Percentiles rank a stretch among this genome's conserved stretches.
Conservation (phyloP, 352 stramenopile genomes). For the Elongisporangium prolatum region DNA sequence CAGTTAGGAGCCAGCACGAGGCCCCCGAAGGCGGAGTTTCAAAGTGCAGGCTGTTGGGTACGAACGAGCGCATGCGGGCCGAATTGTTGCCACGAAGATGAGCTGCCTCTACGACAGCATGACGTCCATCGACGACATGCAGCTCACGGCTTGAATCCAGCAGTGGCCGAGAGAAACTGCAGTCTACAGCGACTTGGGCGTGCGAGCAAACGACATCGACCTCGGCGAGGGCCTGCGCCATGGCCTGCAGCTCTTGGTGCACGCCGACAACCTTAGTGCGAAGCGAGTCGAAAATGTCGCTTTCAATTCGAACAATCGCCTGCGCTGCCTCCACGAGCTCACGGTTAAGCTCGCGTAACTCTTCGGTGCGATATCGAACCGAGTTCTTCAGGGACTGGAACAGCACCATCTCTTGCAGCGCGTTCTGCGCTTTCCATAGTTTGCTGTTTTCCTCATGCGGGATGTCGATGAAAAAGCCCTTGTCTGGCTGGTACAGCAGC, state of each 20-base stretch:
- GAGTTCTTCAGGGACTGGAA: slow-evolving; percentile 70
- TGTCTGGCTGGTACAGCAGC: slow-evolving; percentile 55
- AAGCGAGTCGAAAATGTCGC: slow-evolving; percentile 47
- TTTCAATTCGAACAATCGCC: slow-evolving; percentile 50
- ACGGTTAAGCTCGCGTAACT: slow-evolving; percentile 55
- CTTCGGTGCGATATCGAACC: slow-evolving; percentile 59
- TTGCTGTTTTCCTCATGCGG: slow-evolving; percentile 52
- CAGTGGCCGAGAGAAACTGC: slow-evolving; percentile 53
- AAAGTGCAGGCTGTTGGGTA: slow-evolving; percentile 73
- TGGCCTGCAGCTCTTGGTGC: slow-evolving; percentile 25
- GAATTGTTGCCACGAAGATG: slow-evolving; percentile 54
- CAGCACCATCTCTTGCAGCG: slow-evolving; percentile 34
- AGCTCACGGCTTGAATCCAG: slow-evolving; percentile 51
- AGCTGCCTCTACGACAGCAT: slow-evolving; percentile 61
- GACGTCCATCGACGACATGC: slow-evolving; percentile 61
- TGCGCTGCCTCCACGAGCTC: slow-evolving; percentile 49
- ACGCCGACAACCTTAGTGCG: slow-evolving; percentile 27
- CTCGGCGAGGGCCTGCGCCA: slow-evolving; percentile 48
- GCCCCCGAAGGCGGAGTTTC: slow-evolving; percentile 10
- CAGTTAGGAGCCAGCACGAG: slow-evolving; percentile 78
- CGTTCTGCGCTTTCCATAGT: slow-evolving; percentile 21
- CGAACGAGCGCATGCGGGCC: slow-evolving; percentile 43
- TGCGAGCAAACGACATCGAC: slow-evolving; percentile 65
- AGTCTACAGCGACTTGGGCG: slow-evolving; percentile 57
- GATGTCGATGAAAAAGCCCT: slow-evolving; percentile 65